Conservation (phyloP, 305 asterid genomes). For the Solanum hybrid region DNA sequence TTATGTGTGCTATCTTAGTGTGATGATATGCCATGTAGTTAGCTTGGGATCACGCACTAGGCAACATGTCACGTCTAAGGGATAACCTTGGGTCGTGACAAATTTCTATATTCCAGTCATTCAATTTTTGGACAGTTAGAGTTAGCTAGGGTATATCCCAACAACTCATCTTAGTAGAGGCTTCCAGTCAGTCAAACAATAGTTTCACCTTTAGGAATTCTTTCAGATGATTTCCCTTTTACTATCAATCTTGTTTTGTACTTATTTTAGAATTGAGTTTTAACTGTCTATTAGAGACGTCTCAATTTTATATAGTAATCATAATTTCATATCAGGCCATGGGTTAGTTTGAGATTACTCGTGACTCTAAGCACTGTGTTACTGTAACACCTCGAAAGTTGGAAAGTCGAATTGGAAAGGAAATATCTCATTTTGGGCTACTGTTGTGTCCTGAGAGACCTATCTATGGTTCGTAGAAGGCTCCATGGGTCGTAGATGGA, state of each 20-base stretch:
- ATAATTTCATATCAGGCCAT: background rate
- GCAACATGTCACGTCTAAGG: background rate
- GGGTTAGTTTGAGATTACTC: background rate
- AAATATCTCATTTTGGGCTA: background rate
- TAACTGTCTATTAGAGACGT: background rate
- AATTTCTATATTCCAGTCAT: background rate
- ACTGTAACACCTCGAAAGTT: background rate
- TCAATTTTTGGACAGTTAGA: background rate
- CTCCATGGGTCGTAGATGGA: background rate
- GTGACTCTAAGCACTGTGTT: background rate
- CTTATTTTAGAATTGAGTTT: background rate
- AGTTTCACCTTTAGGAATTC: background rate
- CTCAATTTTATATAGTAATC: background rate
- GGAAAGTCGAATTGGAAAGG: background rate
- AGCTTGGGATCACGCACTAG: background rate
- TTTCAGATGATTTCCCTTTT: background rate
- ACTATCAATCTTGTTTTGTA: background rate
- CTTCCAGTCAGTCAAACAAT: background rate
- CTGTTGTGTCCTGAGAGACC: background rate
- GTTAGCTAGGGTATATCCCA: background rate
- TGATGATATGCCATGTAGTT: background rate
- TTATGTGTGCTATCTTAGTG: background rate
- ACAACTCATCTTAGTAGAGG: background rate
- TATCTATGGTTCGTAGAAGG: background rate
- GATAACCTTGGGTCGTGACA: background rate